phyloP scores from a whole-genome alignment of 805 yeast species.

The Kodamaea jinghongensis region DNA sequence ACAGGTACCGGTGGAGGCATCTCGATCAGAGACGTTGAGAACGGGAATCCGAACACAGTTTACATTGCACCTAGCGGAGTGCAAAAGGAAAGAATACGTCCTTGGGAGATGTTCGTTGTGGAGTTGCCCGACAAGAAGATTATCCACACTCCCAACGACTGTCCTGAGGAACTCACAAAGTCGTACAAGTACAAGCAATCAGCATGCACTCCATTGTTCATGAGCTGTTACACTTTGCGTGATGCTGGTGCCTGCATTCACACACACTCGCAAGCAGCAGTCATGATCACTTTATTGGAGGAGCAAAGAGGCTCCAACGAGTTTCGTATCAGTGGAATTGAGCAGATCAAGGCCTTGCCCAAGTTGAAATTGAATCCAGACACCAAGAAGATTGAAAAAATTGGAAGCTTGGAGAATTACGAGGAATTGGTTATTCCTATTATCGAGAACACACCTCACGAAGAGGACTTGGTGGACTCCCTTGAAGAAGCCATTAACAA shows the following conservation, averaged over 20 bases:
- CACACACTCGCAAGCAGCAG: slow-evolving; percentile 90
- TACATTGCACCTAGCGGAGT: slow-evolving; percentile 95
- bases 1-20: slow-evolving; percentile 97
- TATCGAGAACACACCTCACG: slow-evolving; percentile 86
- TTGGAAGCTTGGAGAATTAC: slow-evolving; percentile 67
- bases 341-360: slow-evolving; percentile 92
- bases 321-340: slow-evolving; percentile 76
- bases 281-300: slow-evolving; percentile 63
- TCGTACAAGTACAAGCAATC: slow-evolving; percentile 69
- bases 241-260: slow-evolving; percentile 92
- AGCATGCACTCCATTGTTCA: slow-evolving; percentile 88
- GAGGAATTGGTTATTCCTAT: slow-evolving; percentile 85
- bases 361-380: slow-evolving; percentile 31
- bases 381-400: slow-evolving; percentile 45
- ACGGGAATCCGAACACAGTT: slow-evolving; percentile 44
- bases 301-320: slow-evolving; percentile 47
- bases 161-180: slow-evolving; percentile 35
- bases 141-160: slow-evolving; percentile 54
- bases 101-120: slow-evolving; percentile 78
- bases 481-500: slow-evolving; percentile 60
- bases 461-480: slow-evolving; percentile 73
- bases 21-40: slow-evolving; percentile 58
- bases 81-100: slow-evolving; percentile 84
- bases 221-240: slow-evolving; percentile 64
- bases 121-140: slow-evolving; percentile 52